phyloP scores from a whole-genome alignment of 2,329 filamentous ascomycete genomes.

The Fusarium austroafricanum region DNA sequence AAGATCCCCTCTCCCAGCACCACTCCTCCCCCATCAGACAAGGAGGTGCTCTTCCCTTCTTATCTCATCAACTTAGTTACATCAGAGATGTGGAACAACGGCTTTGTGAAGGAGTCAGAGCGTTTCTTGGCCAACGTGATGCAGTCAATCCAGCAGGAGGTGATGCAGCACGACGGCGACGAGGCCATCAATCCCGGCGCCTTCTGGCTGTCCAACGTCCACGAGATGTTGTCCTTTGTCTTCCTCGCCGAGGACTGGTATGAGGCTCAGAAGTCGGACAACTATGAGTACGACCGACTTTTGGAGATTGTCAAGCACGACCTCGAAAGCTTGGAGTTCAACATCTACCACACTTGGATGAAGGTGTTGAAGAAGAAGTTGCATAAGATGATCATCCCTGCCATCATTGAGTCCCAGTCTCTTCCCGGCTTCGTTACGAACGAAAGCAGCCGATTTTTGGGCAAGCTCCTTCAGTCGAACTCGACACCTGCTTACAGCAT shows the following conservation, averaged over 20 bases:
- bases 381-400: slow-evolving; percentile 99
- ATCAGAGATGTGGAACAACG: slow-evolving; percentile 99
- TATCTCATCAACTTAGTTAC: slow-evolving; percentile 99
- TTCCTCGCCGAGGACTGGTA: slow-evolving; percentile 99
- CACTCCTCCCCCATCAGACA: slow-evolving; percentile 92
- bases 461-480: slow-evolving; percentile 92
- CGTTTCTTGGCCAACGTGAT: slow-evolving; percentile 99
- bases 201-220: slow-evolving; percentile 99
- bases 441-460: slow-evolving; percentile 97
- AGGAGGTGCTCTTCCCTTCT: slow-evolving; percentile 97
- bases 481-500: slow-evolving; percentile 97
- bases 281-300: slow-evolving; percentile 97
- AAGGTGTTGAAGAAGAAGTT: slow-evolving; percentile 99
- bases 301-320: slow-evolving; percentile 99
- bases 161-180: slow-evolving; percentile 98
- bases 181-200: slow-evolving; percentile 97
- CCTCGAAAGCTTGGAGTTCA: slow-evolving; percentile 97
- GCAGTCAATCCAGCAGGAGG: slow-evolving; percentile 99
- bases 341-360: slow-evolving; percentile 99
- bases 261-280: slow-evolving; percentile 98
- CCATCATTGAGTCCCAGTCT: slow-evolving; percentile 98
- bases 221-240: slow-evolving; percentile 99
- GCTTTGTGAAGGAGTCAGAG: slow-evolving; percentile 99
- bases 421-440: slow-evolving; percentile 98
- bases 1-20: slow-evolving; percentile 93